Evolutionary conservation across 2,329 filamentous ascomycete species (phyloP).

Genomic region (Fusarium setosum): DNA sequence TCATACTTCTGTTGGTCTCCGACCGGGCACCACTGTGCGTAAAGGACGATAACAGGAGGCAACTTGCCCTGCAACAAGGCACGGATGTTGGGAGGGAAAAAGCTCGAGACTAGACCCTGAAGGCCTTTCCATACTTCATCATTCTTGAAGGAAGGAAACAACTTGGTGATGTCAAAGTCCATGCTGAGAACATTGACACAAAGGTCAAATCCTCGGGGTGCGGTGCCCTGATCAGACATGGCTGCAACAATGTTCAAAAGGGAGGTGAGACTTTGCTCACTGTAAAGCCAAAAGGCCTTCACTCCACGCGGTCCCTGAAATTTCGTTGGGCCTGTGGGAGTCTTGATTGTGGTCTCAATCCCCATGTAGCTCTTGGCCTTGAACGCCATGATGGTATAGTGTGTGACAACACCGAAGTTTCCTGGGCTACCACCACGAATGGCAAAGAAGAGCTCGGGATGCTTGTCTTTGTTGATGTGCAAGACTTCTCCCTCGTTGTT

Average conservation of each 20-base stretch:
- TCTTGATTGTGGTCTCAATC: not conserved
- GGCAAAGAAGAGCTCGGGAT: constrained; percentile 69
- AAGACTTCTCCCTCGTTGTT: constrained; percentile 57
- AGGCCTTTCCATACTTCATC: constrained; percentile 13
- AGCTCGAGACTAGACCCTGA: constrained; percentile 47
- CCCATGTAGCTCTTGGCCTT: constrained; percentile 50
- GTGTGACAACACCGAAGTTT: constrained; percentile 66
- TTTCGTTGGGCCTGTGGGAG: not conserved
- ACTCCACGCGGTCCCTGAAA: constrained; percentile 34
- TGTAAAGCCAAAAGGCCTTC: constrained; percentile 55
- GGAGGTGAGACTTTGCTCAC: constrained; percentile 48
- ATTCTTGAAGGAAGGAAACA: constrained; percentile 48
- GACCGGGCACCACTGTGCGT: constrained; percentile 59
- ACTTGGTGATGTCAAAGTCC: constrained; percentile 47
- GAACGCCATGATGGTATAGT: constrained; percentile 59
- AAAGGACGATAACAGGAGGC: constrained; percentile 55
- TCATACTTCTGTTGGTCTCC: constrained; percentile 48
- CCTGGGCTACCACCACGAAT: constrained; percentile 67
- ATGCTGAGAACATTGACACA: constrained; percentile 58
- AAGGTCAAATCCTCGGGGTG: constrained; percentile 58
- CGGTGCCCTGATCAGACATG: constrained; percentile 55
- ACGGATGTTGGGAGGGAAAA: constrained; percentile 49
- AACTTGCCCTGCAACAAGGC: constrained; percentile 49
- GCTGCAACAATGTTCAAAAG: constrained; percentile 53
- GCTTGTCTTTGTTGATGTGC: constrained; percentile 56